Evolutionary conservation across 2,329 filamentous ascomycete genomes (phyloP).

Genomic region (Alternaria sp.): DNA sequence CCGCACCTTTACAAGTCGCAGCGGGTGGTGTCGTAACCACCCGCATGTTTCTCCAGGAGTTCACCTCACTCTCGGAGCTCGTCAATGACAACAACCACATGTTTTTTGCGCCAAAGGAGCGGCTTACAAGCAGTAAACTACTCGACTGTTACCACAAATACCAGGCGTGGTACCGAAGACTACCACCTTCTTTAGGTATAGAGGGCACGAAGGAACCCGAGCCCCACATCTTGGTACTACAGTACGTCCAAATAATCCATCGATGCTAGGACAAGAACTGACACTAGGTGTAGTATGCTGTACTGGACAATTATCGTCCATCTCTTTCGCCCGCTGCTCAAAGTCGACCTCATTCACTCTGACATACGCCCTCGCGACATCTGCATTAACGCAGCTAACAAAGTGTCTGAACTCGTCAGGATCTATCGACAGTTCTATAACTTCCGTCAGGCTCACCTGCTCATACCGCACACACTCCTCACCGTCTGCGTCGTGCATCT

Average conservation of each 20-base stretch:
- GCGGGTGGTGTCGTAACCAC: slow-evolving; percentile 32
- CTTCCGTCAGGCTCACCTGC: slow-evolving; percentile 52
- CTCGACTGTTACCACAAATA: slow-evolving; percentile 73
- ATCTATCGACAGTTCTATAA: slow-evolving; percentile 56
- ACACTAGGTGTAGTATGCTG: slow-evolving; percentile 62
- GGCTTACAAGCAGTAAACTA: slow-evolving; percentile 70
- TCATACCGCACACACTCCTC: slow-evolving; percentile 53
- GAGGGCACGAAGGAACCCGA: slow-evolving; percentile 63
- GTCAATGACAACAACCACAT: slow-evolving; percentile 76
- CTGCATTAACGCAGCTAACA: slow-evolving; percentile 63
- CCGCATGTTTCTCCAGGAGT: slow-evolving; percentile 58
- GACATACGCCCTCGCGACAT: slow-evolving; percentile 71
- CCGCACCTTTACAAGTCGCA: slow-evolving; percentile 18
- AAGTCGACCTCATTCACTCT: slow-evolving; percentile 66
- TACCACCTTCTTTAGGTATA: slow-evolving; percentile 71
- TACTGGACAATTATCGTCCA: slow-evolving; percentile 75
- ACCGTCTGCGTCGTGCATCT: slow-evolving; percentile 57
- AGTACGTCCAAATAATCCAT: slow-evolving; percentile 64
- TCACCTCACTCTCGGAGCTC: slow-evolving; percentile 77
- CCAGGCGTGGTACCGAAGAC: slow-evolving; percentile 73
- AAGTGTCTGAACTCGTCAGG: slow-evolving; percentile 54
- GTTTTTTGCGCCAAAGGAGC: slow-evolving; percentile 74
- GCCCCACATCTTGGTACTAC: slow-evolving; percentile 75
- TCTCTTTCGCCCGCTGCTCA: slow-evolving; percentile 78
- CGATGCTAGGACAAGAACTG: slow-evolving; percentile 11